Evolutionary conservation across 768 basidiomycete genomes (phyloP).

Genomic region (Leucocoprinus birnbaumii): DNA sequence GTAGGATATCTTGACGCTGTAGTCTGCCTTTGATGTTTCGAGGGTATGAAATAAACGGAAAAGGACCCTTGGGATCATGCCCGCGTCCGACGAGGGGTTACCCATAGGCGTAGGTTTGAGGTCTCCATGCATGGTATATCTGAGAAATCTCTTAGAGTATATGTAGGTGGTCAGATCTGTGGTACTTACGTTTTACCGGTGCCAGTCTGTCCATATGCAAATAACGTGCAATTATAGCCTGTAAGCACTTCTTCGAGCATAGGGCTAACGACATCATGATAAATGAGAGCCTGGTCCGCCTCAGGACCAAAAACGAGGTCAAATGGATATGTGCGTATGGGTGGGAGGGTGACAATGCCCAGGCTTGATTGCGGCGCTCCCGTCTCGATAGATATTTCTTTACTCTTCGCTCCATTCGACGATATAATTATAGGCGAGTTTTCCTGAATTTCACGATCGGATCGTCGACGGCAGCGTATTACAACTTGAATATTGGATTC

Average conservation of each 20-base stretch:
- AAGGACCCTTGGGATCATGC: conserved; percentile 93
- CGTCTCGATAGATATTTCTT: conserved; percentile 80
- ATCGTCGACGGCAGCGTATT: conserved; percentile 83
- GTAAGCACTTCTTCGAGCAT: conserved; percentile 91
- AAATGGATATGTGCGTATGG: conserved; percentile 87
- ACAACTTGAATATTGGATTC: conserved; percentile 94
- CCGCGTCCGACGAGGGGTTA: conserved; percentile 85
- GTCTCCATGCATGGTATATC: conserved; percentile 98
- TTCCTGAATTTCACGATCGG: conserved; percentile 80
- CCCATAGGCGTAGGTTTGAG: conserved; percentile 78
- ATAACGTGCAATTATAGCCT: conserved; percentile 97
- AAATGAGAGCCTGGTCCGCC: conserved; percentile 92
- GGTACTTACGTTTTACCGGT: conserved; percentile 92
- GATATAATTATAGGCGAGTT: conserved; percentile 86
- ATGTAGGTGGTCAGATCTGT: background rate
- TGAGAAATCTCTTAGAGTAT: conserved; percentile 22
- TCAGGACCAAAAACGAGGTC: conserved; percentile 96
- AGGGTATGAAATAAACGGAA: conserved; percentile 90
- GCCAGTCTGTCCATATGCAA: conserved; percentile 98
- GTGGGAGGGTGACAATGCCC: conserved; percentile 72
- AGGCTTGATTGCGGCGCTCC: conserved; percentile 64
- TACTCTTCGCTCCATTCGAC: conserved; percentile 71
- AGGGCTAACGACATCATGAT: conserved; percentile 89
- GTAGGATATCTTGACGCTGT: conserved; percentile 90
- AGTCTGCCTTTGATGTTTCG: conserved; percentile 74